These are phyloP conservation scores for Rhinocladiella similis DNA, from an alignment of 2,329 filamentous ascomycete genomes.

Conservation along the genomic window DNA sequence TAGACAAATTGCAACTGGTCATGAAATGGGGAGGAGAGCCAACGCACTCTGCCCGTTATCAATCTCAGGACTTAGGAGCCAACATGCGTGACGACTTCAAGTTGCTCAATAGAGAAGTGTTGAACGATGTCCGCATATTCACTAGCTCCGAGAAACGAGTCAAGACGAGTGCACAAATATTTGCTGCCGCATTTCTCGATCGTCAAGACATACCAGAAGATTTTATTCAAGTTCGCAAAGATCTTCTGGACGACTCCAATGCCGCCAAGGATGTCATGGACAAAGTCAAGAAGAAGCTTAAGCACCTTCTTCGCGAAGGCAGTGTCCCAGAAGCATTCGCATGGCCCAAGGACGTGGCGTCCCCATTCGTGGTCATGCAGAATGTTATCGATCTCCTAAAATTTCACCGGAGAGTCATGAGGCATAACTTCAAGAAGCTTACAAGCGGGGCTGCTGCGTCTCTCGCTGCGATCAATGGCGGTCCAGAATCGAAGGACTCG, in stretches of 20 bases:
- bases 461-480: constrained; percentile 42
- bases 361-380: constrained; percentile 88
- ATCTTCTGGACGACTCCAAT: constrained; percentile 94
- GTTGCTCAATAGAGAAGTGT: constrained; percentile 85
- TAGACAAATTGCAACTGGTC: constrained; percentile 95
- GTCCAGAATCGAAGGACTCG: constrained; percentile 26
- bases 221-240: constrained; percentile 88
- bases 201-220: constrained; percentile 82
- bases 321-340: constrained; percentile 93
- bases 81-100: constrained; percentile 95
- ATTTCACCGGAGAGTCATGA: constrained; percentile 93
- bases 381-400: constrained; percentile 96
- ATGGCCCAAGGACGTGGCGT: constrained; percentile 93
- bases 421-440: constrained; percentile 84
- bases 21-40: constrained; percentile 99
- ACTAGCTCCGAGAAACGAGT: constrained; percentile 94
- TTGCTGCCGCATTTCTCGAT: constrained; percentile 83
- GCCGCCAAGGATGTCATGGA: constrained; percentile 99
- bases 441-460: constrained; percentile 63
- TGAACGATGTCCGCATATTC: constrained; percentile 92
- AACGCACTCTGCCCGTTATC: constrained; percentile 94
- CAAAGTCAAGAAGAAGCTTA: constrained; percentile 99
- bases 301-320: constrained; percentile 86
- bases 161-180: constrained; percentile 92
- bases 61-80: constrained; percentile 89